Evolutionary conservation across 1,284 basidiomycete species (phyloP).

Genomic region (Rhodotorula sp.): DNA sequence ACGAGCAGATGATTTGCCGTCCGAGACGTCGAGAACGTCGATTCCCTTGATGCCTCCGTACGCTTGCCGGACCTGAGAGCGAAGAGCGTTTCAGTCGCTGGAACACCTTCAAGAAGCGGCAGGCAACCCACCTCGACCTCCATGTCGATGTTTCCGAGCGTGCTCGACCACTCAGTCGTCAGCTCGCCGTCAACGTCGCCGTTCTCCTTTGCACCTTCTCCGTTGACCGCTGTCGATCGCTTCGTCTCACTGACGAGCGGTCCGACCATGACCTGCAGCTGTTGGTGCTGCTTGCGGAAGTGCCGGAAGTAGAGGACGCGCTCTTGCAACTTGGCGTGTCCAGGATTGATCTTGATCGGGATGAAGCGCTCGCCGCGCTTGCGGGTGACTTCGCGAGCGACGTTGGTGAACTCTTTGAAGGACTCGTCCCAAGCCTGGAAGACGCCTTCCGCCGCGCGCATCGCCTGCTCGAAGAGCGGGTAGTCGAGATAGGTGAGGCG

Average conservation of each 20-base stretch:
- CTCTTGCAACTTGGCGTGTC: constrained; percentile 87
- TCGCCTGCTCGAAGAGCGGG: constrained; percentile 83
- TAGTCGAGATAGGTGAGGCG: constrained; percentile 92
- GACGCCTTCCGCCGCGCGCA: constrained; percentile 73
- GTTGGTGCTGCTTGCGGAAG: constrained; percentile 96
- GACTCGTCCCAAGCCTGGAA: constrained; percentile 95
- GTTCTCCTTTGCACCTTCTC: background rate
- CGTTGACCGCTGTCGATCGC: constrained; percentile 53
- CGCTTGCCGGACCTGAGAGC: constrained; percentile 38
- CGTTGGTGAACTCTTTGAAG: constrained; percentile 97
- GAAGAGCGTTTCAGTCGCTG: background rate
- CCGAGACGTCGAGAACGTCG: constrained; percentile 89
- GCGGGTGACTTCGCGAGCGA: constrained; percentile 89
- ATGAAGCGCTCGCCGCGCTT: constrained; percentile 93
- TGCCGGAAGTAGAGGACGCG: constrained; percentile 81
- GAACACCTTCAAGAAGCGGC: background rate
- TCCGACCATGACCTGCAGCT: constrained; percentile 94
- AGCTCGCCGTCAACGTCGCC: constrained; percentile 50
- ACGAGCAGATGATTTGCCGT: constrained; percentile 58
- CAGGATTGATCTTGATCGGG: constrained; percentile 90
- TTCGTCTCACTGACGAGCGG: constrained; percentile 71
- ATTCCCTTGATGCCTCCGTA: constrained; percentile 95
- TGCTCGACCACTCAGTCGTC: constrained; percentile 42
- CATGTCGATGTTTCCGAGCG: constrained; percentile 75
- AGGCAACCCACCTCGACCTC: constrained; percentile 83